phyloP scores from a whole-genome alignment of 352 stramenopile genomes.

The Globisporangium acanthophoron region DNA sequence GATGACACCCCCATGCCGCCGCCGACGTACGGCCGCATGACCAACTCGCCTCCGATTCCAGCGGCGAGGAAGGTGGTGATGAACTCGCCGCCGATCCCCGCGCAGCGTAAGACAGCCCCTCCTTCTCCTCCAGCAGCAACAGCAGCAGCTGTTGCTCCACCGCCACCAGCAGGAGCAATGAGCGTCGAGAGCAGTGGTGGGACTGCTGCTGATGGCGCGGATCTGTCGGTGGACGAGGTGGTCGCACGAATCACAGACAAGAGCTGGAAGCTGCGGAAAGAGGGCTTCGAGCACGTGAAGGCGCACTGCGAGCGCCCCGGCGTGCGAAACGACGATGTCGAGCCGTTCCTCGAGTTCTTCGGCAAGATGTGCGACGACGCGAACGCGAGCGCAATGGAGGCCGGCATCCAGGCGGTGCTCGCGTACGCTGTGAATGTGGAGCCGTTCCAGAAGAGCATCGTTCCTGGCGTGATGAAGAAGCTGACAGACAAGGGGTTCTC shows the following conservation, averaged over 20 bases:
- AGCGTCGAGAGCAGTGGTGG: neutral
- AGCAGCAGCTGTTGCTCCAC: neutral
- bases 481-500: constrained; percentile 84
- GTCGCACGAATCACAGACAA: constrained; percentile 66
- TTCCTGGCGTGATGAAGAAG: constrained; percentile 63
- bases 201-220: neutral
- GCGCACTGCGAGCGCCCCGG: constrained; percentile 43
- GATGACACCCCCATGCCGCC: constrained; percentile 19
- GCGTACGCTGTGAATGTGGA: constrained; percentile 60
- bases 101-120: constrained; percentile 4
- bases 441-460: constrained; percentile 67
- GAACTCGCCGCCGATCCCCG: constrained; percentile 25
- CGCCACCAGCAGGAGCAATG: constrained; percentile 5
- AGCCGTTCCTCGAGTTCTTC: constrained; percentile 55
- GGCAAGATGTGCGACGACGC: constrained; percentile 77
- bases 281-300: constrained; percentile 75
- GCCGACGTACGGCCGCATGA: constrained; percentile 18
- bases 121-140: constrained; percentile 1
- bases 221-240: constrained; percentile 39
- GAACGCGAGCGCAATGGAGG: constrained; percentile 80
- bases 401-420: constrained; percentile 63
- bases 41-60: constrained; percentile 34
- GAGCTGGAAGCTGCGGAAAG: constrained; percentile 86
- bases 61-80: constrained; percentile 10
- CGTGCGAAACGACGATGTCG: constrained; percentile 36